Evolutionary conservation across 805 yeast species (phyloP), one percentile per base, ranked within the genome.

Genomic region (Ogataea thermomethanolica): DNA sequence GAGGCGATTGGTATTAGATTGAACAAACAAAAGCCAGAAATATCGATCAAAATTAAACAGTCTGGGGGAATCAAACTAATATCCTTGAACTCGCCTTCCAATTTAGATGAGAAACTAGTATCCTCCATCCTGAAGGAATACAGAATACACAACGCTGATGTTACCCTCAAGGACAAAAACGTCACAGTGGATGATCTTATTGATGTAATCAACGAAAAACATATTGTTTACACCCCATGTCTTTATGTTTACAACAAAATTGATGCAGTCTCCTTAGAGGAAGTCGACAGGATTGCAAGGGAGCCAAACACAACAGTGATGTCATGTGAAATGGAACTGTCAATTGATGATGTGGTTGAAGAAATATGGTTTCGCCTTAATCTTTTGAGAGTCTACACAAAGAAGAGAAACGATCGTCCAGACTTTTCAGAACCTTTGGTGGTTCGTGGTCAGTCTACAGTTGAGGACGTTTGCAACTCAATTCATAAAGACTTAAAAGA

Each of bases 211-310:
- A 93, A 93, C 61, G 95, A 86, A 33, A 78, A 77, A 44, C 95
- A 88, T 61, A 79, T 95, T 45, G 81, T 88, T 8, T 91, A 91
- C 61, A 81, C 89, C 61, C 88, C 86, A 51, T 93, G 98, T 63
- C 72, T 91, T 21, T 91, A 93, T 56, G 96, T 87, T 17, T 93
- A 89, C 71, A 91, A 93, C 71, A 91, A 91, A 73, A 78, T 91
- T 33, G 99, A 91, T 61, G 91, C 96, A 0, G 97, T 91, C 9
- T 86, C 96, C 2, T 66, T 91, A 37, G 98, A 91, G 61, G 99
- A 91, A 60, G 87, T 88, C 36, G 96, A 93, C 62, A 69, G 95
- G 40, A 72, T 91, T 43, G 98, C 98, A 1, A 75, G 96, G 50
- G 85, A 81, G 55, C 96, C 97, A 30, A 81, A 91, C 62, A 89